Evolutionary conservation across 768 basidiomycete genomes (phyloP), one percentile per base, ranked within the genome.

Genomic region (Rhodosporidiobolus odoratus): DNA sequence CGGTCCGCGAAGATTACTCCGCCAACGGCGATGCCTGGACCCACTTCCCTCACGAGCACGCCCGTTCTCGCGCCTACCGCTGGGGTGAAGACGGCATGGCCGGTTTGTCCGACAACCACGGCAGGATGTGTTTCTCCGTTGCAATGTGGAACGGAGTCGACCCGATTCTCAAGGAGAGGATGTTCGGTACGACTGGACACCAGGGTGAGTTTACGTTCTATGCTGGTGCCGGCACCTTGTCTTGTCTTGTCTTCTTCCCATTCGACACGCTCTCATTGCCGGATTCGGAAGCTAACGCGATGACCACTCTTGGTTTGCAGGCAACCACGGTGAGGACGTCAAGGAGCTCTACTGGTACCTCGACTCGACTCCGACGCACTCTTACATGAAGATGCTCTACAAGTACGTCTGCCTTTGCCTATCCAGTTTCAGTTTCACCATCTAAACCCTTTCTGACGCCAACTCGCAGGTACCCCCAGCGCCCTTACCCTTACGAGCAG

Each of bases 331-430:
- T 72, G 96, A 99, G 81, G 96, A 99, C 78, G 93, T 95, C 82
- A 98, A 98, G 81, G 96, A 99, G 78, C 82, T 98, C 37, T 99
- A 99, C 80, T 99, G 95, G 79, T 99, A 99, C 80, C 86, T 99
- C 70, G 96, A 98, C 79, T 95, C 92, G 45, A 97, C 96, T 2
- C 96, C 96, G 45, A 97, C 96, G 3, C 96, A 99, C 77, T 96
- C 94, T 10, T 99, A 98, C 84, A 98, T 99, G 96, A 99, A 99
- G 80, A 97, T 91, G 81, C 82, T 97, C 66, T 99, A 99, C 86
- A 99, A 99, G 80, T 97, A 96, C 75, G 40, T 56, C 25, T 50
- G 17, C 34, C 38, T n/a, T 21, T 25, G 35, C 10, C 15, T 23
- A 13, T 25, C 30, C 60, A 15, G 43, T 23, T 32, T 6, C 15